A percentile compares a stretch with the other conserved stretches of the same genome.
phyloP scores from a whole-genome alignment of 2,329 filamentous ascomycete genomes.

The Cordyceps javanica region DNA sequence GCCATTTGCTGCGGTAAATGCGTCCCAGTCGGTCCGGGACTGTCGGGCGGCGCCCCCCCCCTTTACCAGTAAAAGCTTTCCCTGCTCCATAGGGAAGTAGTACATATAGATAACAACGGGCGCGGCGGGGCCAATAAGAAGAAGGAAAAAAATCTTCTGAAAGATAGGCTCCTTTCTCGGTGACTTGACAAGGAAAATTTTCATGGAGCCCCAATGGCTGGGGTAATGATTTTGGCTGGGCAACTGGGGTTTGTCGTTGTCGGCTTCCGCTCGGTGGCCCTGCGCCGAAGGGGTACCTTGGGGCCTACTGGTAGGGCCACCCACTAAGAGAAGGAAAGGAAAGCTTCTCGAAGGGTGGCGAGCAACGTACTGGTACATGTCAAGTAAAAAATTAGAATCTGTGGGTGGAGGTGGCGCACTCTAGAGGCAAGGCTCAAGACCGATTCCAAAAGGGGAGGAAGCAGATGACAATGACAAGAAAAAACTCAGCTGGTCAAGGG shows the following conservation, averaged over 20 bases:
- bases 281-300: neutral
- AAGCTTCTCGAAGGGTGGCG: neutral
- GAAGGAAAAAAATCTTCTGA: neutral
- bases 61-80: too few relatives aligned
- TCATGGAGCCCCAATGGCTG: neutral
- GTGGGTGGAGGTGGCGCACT: neutral
- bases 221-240: neutral
- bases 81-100: constrained; percentile 1
- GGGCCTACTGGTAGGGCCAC: neutral
- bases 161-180: constrained; percentile 8
- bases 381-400: too few relatives aligned
- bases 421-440: neutral
- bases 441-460: neutral
- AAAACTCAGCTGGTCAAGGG: neutral
- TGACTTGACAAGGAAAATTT: neutral
- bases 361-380: too few relatives aligned
- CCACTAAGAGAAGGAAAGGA: neutral
- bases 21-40: neutral
- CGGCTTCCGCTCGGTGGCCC: neutral
- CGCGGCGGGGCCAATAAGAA: neutral
- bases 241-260: neutral
- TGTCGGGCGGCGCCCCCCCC: too few relatives aligned
- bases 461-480: neutral
- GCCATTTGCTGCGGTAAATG: neutral
- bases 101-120: constrained; percentile 5